Evolutionary conservation across 169 alveolate species (phyloP).

Genomic region (Plasmodium vinckei): DNA sequence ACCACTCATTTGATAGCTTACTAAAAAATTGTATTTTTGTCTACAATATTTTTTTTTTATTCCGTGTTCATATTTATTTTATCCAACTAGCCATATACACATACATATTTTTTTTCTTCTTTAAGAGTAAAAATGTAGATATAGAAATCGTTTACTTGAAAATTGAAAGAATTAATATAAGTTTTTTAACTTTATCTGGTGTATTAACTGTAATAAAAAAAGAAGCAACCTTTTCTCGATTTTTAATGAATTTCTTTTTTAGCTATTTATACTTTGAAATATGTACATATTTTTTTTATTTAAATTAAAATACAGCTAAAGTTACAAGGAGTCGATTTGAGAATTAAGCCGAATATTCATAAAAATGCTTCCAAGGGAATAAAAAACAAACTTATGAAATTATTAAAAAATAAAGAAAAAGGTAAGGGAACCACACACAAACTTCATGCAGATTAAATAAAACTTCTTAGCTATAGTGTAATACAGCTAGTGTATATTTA

Average conservation of each 20-base stretch:
- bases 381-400: conserved; percentile 31
- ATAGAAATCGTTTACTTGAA: conserved; percentile 67
- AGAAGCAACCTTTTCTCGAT: not conserved
- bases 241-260: not conserved
- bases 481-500: conserved; percentile 2
- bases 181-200: conserved; percentile 58
- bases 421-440: conserved; percentile 12
- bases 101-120: not conserved
- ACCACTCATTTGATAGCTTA: not conserved
- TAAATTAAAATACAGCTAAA: conserved; percentile 19
- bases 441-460: not conserved
- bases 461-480: not conserved
- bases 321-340: conserved; percentile 60
- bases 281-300: not conserved
- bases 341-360: conserved; percentile 59
- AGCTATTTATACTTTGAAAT: not conserved
- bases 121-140: conserved; percentile 62
- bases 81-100: not conserved
- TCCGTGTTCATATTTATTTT: not conserved
- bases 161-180: conserved; percentile 63
- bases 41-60: conserved; percentile 3
- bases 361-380: conserved; percentile 62
- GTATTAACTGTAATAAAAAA: conserved; percentile 37
- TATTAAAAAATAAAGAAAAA: conserved; percentile 19
- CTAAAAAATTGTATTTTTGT: not conserved